Evolutionary conservation across 257 asterid species (phyloP).

Genomic region (Solanum etuberosum): DNA sequence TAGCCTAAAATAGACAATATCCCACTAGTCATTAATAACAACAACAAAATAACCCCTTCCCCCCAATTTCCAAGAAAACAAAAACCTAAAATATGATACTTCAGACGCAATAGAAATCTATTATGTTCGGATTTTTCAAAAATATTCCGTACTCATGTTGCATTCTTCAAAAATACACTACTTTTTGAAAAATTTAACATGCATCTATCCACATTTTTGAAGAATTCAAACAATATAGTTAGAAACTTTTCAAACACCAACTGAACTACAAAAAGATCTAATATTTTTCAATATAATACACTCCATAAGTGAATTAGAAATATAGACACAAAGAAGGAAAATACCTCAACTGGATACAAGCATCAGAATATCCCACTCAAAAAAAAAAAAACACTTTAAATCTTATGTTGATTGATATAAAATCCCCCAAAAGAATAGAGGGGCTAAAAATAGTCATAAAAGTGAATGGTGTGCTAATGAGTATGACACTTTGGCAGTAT

Average conservation of each 20-base stretch:
- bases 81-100: neutral
- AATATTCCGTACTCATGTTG: neutral
- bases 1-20: too few species aligned
- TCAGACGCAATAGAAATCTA: neutral
- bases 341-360: neutral
- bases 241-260: neutral
- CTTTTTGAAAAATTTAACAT: too few species aligned
- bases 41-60: neutral
- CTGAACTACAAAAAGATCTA: neutral
- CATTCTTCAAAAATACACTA: neutral
- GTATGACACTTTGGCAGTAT: neutral
- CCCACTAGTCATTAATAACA: neutral
- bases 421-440: neutral
- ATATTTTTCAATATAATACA: neutral
- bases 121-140: neutral
- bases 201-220: too few species aligned
- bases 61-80: neutral
- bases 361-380: neutral
- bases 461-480: neutral
- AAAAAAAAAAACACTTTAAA: neutral
- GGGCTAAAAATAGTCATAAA: neutral
- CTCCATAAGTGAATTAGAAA: neutral
- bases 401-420: neutral
- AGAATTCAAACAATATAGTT: too few species aligned
- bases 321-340: neutral